A percentile compares a stretch with the other conserved stretches of the same genome.
These are phyloP conservation scores for Diutina siamensis DNA, from an alignment of 1,139 yeast species.

Conservation along the genomic window DNA sequence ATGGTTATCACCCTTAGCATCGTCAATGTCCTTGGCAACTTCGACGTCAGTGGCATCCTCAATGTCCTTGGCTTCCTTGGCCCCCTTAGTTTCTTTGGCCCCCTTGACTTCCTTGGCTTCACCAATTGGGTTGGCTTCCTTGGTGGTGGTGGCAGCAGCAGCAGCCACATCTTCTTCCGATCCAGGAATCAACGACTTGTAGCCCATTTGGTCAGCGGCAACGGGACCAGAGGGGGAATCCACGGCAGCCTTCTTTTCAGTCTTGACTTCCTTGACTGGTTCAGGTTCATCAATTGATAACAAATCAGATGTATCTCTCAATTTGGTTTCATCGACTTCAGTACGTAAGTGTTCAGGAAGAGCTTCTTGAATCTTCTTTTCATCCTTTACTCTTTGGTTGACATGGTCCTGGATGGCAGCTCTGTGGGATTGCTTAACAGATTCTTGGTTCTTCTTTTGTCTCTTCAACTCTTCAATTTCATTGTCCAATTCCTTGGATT, in stretches of 20 bases:
- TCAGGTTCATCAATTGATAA: constrained; percentile 5
- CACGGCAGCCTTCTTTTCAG: constrained; percentile 13
- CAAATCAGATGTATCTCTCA: constrained; percentile 16
- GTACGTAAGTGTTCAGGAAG: constrained; percentile 42
- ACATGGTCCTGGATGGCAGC: constrained; percentile 17
- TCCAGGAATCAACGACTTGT: neutral
- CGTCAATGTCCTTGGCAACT: constrained; percentile 6
- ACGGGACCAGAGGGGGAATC: constrained; percentile 41
- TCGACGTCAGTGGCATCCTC: neutral
- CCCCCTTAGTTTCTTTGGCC: constrained; percentile 15
- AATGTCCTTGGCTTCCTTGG: constrained; percentile 11
- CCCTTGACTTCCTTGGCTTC: constrained; percentile 8
- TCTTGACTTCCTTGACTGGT: constrained; percentile 13
- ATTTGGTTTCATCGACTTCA: constrained; percentile 29
- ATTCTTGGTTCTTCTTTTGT: constrained; percentile 11
- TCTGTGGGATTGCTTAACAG: constrained; percentile 14
- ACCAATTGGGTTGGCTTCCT: constrained; percentile 18
- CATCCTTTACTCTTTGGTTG: constrained; percentile 28
- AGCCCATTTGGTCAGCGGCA: constrained; percentile 49
- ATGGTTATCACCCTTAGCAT: constrained; percentile 9
- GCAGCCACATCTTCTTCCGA: constrained; percentile 37
- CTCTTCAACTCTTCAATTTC: constrained; percentile 10
- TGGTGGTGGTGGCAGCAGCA: no score
- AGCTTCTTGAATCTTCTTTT: constrained; percentile 33
- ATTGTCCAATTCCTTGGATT: neutral